Base-by-base conservation (phyloP, 164 flowering plant genomes). In the Tetracentron sinense region DNA sequence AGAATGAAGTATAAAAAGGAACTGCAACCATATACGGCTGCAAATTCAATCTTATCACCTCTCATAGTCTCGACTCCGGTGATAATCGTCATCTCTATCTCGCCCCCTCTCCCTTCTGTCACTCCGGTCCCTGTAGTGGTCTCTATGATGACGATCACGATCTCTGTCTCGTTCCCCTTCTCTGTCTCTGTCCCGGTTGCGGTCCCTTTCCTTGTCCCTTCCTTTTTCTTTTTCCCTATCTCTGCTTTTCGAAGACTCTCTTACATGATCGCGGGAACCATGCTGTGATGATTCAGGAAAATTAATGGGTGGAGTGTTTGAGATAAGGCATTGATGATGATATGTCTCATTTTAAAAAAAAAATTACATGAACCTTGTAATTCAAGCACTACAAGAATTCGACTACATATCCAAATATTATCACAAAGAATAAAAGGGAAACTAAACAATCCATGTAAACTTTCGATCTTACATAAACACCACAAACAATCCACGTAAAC, bases 51-150 rank as follows among this genome's bases (percentile, higher is more conserved):
- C n/a, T 14, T 20, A 27, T 70, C 70, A 87, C 96, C 89, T 87
- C 46, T 90, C 96, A 75, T 67, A 66, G 35, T 84, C 88, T 61
- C 89, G 78, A 65, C 81, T 82, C 7, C 86, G 74, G 57, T 72
- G 69, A 69, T 70, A 66, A 63, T 85, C 89, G 35, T 78, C 84
- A 54, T 77, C 85, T 62, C 83, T 79, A 53, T 79, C 91, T 59
- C 87, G 75, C 14, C 80, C 84, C 20, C 85, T 64, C 33, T 84
- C 93, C 71, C 85, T 78, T 70, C 88, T 79, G 31, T 86, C 92
- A 79, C 83, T 72, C 44, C 87, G 76, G 52, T 82, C 85, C 60
- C 88, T 75, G 67, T 80, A 75, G 23, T 82, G 83, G 47, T 81
- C 89, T 62, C 82, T 69, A 10, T 81, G 73, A 56, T 63, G 75